phyloP scores from a whole-genome alignment of 192 early-diverging fungal genomes.

The Geosiphon pyriformis region DNA sequence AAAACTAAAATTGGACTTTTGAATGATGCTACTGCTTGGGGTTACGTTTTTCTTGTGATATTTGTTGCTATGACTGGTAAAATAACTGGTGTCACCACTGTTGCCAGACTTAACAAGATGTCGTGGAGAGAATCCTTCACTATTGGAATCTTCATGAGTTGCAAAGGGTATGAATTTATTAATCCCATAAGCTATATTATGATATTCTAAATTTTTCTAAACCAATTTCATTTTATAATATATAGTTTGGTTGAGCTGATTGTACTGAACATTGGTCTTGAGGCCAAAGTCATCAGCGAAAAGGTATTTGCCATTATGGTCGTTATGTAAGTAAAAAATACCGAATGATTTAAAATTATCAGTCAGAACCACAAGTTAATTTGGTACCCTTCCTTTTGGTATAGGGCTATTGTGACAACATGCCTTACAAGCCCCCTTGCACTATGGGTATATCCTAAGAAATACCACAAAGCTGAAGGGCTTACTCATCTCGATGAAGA shows the following conservation, averaged over 20 bases:
- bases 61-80: conserved; percentile 79
- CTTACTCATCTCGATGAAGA: conserved; percentile 26
- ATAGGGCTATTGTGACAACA: conserved; percentile 83
- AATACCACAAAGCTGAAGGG: conserved; percentile 46
- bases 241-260: conserved; percentile 86
- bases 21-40: conserved; percentile 67
- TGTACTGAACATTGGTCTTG: conserved; percentile 88
- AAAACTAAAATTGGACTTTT: conserved; percentile 81
- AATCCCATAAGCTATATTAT: neutral
- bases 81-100: conserved; percentile 71
- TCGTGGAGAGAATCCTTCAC: conserved; percentile 79
- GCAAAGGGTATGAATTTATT: conserved; percentile 60
- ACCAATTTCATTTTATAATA: conserved; percentile 21
- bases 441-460: conserved; percentile 63
- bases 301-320: conserved; percentile 52
- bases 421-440: conserved; percentile 82
- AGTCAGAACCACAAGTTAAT: too few species aligned
- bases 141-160: conserved; percentile 91
- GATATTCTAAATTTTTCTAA: conserved; percentile 7
- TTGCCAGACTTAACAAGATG: conserved; percentile 63
- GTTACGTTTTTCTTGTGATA: conserved; percentile 68
- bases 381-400: conserved; percentile 30
- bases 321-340: conserved; percentile 36
- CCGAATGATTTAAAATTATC: too few species aligned
- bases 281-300: conserved; percentile 75